Evolutionary conservation across 148 eudicot species (phyloP).

Genomic region (Drosera capensis): DNA sequence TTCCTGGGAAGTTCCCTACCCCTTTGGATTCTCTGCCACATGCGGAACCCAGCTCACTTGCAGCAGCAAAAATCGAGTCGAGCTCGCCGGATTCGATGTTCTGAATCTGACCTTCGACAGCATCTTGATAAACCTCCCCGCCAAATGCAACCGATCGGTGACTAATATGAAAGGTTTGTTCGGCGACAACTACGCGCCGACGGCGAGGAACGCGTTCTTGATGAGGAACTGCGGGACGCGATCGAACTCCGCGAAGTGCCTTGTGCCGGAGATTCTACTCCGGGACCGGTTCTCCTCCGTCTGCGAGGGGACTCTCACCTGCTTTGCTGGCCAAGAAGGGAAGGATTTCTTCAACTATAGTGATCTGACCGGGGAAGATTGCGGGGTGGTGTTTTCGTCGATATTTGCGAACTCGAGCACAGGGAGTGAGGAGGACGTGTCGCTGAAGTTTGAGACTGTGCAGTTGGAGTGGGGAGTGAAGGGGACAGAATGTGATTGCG

Average conservation of each 20-base stretch:
- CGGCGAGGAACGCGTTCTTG: constrained; percentile 30
- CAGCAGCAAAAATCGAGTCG: constrained; percentile 5
- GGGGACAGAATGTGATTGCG: constrained; percentile 31
- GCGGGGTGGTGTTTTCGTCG: too few species aligned
- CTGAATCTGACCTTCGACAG: constrained; percentile 25
- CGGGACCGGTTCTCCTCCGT: constrained; percentile 10
- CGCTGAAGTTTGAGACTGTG: too few species aligned
- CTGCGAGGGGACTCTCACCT: constrained; percentile 12
- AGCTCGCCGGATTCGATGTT: constrained; percentile 18
- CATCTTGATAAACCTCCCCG: constrained; percentile 22
- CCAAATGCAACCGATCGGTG: constrained; percentile 37
- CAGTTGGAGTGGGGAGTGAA: too few species aligned
- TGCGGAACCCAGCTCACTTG: constrained; percentile 48
- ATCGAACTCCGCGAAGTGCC: constrained; percentile 18
- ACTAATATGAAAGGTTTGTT: constrained; percentile 7
- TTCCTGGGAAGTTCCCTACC: constrained; percentile 21
- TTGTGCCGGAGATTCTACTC: constrained; percentile 17
- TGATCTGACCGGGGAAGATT: too few species aligned
- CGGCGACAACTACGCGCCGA: constrained; percentile 25
- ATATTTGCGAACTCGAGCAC: too few species aligned
- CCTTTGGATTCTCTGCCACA: constrained; percentile 51
- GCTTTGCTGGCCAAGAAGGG: constrained; percentile 15
- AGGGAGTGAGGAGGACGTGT: too few species aligned
- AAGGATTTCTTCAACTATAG: constrained; percentile 34
- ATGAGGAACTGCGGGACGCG: constrained; percentile 23